phyloP scores from a whole-genome alignment of 768 basidiomycete species.

The Boletus rufocinnamomeus region DNA sequence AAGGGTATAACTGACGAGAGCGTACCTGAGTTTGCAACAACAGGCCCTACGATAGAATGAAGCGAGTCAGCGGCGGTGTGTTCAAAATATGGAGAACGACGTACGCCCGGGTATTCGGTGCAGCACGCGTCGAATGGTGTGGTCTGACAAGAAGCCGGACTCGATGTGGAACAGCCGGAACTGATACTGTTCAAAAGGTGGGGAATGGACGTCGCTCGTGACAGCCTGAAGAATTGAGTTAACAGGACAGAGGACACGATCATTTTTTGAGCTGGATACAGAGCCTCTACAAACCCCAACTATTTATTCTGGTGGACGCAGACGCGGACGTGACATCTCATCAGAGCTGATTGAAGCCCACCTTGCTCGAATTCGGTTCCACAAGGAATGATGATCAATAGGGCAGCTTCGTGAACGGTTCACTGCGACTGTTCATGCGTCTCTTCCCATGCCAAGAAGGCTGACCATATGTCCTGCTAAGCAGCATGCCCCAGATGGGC shows the following conservation, averaged over 20 bases:
- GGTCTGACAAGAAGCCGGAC: constrained; percentile 56
- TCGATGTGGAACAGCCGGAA: constrained; percentile 56
- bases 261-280: background rate
- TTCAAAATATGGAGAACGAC: constrained; percentile 22
- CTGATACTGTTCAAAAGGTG: constrained; percentile 38
- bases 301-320: constrained; percentile 19
- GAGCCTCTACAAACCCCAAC: background rate
- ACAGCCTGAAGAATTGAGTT: constrained; percentile 22
- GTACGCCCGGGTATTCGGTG: constrained; percentile 64
- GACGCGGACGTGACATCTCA: background rate
- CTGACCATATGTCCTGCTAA: background rate
- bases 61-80: background rate
- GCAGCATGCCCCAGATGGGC: background rate
- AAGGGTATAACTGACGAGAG: background rate
- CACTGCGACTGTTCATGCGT: background rate
- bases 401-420: background rate
- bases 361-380: background rate
- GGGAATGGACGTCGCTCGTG: constrained; percentile 12
- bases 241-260: constrained; percentile 24
- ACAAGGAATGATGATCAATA: background rate
- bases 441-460: background rate
- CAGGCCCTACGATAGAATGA: constrained; percentile 47
- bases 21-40: constrained; percentile 56
- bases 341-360: background rate
- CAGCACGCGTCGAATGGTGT: constrained; percentile 54